Percentiles rank a stretch among this genome's conserved stretches.
Conservation (phyloP, 768 basidiomycete genomes). For the Austroboletus eburneus region DNA sequence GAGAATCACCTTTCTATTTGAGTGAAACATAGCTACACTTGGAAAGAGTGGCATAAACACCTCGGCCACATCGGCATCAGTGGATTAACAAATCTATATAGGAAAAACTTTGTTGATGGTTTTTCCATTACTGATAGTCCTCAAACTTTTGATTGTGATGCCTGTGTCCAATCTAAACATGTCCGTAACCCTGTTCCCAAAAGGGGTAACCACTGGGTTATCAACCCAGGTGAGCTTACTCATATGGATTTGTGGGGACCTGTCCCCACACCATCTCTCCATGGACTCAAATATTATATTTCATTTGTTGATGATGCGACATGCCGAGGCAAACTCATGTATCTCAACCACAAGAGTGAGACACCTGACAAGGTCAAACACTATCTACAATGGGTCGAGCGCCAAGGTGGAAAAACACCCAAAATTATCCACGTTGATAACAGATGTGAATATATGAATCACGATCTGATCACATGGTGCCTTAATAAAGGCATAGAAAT, state of each 20-base stretch:
- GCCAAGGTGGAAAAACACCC: slow-evolving; percentile 1
- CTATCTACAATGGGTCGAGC: slow-evolving; percentile 6
- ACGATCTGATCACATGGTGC: slow-evolving; percentile 18
- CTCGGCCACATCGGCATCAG: background rate
- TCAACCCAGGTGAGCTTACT: background rate
- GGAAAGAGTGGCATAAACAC: background rate
- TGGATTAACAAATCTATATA: background rate
- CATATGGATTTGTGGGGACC: background rate
- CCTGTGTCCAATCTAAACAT: slow-evolving; percentile 4
- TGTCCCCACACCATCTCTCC: background rate
- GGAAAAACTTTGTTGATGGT: background rate
- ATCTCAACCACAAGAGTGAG: background rate
- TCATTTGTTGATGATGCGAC: slow-evolving; percentile 7
- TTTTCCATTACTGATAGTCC: background rate
- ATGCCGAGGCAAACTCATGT: background rate
- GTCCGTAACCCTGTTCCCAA: background rate
- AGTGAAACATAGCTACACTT: background rate
- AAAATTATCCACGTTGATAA: slow-evolving; percentile 26
- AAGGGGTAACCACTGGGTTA: background rate
- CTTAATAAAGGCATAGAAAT: slow-evolving; percentile 25
- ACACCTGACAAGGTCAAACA: slow-evolving; percentile 9
- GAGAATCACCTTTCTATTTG: too few relatives aligned
- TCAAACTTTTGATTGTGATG: background rate
- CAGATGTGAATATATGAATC: slow-evolving; percentile 31
- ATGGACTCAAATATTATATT: slow-evolving; percentile 24